Percentiles rank a stretch among this genome's conserved stretches.
These are phyloP conservation scores for Colletotrichum sidae DNA, from an alignment of 2,329 filamentous ascomycete species.

Conservation along the genomic window DNA sequence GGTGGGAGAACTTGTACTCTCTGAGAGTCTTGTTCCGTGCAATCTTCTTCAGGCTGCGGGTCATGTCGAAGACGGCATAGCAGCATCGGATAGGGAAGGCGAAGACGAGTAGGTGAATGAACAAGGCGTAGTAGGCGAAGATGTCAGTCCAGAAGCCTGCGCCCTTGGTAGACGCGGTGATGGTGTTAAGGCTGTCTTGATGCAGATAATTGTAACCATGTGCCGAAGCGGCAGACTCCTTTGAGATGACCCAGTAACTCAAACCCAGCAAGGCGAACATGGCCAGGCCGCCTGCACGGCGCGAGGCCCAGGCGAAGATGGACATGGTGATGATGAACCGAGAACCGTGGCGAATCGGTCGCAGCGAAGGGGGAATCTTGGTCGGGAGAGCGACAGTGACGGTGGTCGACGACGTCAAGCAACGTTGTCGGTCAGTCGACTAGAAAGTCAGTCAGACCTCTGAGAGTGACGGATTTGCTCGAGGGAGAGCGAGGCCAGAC, in stretches of 20 bases:
- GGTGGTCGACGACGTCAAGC: conserved; percentile 20
- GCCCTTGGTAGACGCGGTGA: conserved; percentile 49
- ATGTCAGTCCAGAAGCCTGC: conserved; percentile 63
- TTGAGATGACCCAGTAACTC: conserved; percentile 66
- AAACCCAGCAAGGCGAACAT: conserved; percentile 62
- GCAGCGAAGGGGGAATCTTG: conserved; percentile 14
- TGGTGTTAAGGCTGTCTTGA: conserved; percentile 50
- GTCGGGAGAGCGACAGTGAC: conserved; percentile 19
- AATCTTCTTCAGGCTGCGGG: conserved; percentile 59
- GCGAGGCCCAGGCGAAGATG: conserved; percentile 65
- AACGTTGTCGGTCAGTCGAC: conserved; percentile 30
- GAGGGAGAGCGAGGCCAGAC: conserved; percentile 33
- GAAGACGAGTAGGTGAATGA: conserved; percentile 74
- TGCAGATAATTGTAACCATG: conserved; percentile 58
- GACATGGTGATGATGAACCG: conserved; percentile 55
- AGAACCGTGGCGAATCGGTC: conserved; percentile 11
- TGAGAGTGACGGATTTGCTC: conserved; percentile 4
- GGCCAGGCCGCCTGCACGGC: conserved; percentile 65
- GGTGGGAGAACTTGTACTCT: conserved; percentile 59
- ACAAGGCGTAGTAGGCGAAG: conserved; percentile 73
- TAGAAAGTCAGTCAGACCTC: conserved; percentile 21
- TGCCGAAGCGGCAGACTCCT: conserved; percentile 57
- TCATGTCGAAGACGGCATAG: conserved; percentile 71
- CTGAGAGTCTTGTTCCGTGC: conserved; percentile 58
- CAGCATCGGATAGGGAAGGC: conserved; percentile 72